Percentiles rank a stretch among this genome's conserved stretches.
Conservation (phyloP, 176 grass and related monocot species). For the Ensete glaucum region DNA sequence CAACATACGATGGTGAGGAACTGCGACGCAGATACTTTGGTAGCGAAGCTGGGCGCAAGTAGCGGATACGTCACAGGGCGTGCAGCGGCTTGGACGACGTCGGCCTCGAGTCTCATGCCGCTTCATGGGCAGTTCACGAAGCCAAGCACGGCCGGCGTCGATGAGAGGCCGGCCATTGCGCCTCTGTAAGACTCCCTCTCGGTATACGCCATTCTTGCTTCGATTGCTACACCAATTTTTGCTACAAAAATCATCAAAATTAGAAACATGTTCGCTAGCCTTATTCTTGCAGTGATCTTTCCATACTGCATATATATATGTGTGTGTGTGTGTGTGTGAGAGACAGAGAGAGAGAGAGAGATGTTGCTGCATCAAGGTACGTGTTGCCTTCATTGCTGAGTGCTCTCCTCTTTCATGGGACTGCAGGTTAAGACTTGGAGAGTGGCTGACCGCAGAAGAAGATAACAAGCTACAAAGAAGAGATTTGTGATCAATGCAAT, state of each 20-base stretch:
- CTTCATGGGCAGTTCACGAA: conserved; percentile 54
- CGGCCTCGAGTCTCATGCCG: conserved; percentile 25
- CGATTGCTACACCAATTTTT: too few relatives aligned
- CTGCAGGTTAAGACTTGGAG: conserved; percentile 1
- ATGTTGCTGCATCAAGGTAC: too few relatives aligned
- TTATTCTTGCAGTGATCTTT: too few relatives aligned
- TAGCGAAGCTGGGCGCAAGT: conserved; percentile 41
- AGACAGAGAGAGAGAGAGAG: too few relatives aligned
- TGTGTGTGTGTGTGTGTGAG: too few relatives aligned
- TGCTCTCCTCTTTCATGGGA: too few relatives aligned
- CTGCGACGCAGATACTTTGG: conserved; percentile 39
- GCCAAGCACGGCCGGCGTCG: conserved; percentile 57
- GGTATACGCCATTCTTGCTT: not conserved
- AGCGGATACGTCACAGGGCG: conserved; percentile 59
- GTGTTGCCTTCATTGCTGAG: too few relatives aligned
- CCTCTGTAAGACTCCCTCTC: conserved; percentile 3
- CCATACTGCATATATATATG: too few relatives aligned
- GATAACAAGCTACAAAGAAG: not conserved
- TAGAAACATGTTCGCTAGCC: too few relatives aligned
- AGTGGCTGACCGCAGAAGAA: not conserved
- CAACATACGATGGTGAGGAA: conserved; percentile 41
- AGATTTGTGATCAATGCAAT: not conserved
- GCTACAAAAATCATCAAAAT: too few relatives aligned
- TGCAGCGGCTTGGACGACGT: not conserved
- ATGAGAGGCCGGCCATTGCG: conserved; percentile 38